phyloP scores from a whole-genome alignment of 140 eudicot species.

The Bidens hawaiensis region DNA sequence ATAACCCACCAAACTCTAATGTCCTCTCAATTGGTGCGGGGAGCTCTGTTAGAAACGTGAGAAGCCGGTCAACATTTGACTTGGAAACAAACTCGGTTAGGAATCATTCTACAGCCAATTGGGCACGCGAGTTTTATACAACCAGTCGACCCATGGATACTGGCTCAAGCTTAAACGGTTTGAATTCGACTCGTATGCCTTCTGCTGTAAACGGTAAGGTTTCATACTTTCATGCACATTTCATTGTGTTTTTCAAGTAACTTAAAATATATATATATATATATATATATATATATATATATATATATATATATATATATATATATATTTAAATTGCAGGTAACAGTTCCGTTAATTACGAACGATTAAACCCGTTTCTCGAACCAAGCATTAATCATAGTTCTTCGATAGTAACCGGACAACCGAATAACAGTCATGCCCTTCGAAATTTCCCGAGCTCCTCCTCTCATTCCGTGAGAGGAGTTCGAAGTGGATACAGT shows the following conservation, averaged over 20 bases:
- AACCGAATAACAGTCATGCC: slow-evolving; percentile 30
- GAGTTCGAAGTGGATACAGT: slow-evolving; percentile 46
- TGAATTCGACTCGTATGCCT: slow-evolving; percentile 31
- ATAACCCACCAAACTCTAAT: slow-evolving; percentile 19
- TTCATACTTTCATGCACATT: not conserved
- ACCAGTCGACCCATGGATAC: slow-evolving; percentile 44
- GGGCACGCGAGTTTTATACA: slow-evolving; percentile 35
- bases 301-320: too few species aligned
- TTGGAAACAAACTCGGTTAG: slow-evolving; percentile 22
- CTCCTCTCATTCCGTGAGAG: slow-evolving; percentile 43
- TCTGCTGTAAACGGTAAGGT: slow-evolving; percentile 37
- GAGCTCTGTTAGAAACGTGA: slow-evolving; percentile 54
- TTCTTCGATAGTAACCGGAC: slow-evolving; percentile 21
- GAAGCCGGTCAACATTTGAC: slow-evolving; percentile 55
- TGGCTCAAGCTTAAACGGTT: slow-evolving; percentile 28
- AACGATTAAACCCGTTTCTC: slow-evolving; percentile 32
- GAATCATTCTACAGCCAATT: slow-evolving; percentile 20
- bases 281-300: too few species aligned
- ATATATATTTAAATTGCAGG: slow-evolving; percentile 35
- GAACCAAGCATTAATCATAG: slow-evolving; percentile 32
- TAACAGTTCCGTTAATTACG: slow-evolving; percentile 15
- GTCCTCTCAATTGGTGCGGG: slow-evolving; percentile 34
- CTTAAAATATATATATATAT: not conserved
- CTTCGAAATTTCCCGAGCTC: slow-evolving; percentile 37
- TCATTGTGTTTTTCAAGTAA: not conserved